These are phyloP conservation scores for Glaciozyma martinii DNA, from an alignment of 768 basidiomycete genomes.

Conservation along the genomic window DNA sequence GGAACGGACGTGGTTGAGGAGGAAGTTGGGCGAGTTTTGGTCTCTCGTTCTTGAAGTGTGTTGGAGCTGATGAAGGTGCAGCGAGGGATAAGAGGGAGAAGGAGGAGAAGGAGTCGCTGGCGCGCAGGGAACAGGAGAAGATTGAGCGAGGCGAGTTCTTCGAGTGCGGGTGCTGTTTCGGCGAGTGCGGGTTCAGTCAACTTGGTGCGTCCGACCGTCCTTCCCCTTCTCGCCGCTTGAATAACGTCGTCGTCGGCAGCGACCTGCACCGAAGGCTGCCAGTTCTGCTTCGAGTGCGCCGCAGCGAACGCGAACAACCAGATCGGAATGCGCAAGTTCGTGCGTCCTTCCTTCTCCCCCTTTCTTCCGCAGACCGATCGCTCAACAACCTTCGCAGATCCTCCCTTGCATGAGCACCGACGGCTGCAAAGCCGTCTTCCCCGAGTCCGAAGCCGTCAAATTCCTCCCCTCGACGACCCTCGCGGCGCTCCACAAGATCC, in stretches of 20 bases:
- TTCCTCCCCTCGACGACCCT: constrained; percentile 21
- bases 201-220: constrained; percentile 3
- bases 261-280: constrained; percentile 27
- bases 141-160: constrained; percentile 19
- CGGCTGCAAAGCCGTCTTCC: constrained; percentile 27
- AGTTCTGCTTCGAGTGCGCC: constrained; percentile 32
- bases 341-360: neutral
- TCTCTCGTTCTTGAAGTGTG: neutral
- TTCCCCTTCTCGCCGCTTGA: neutral
- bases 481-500: constrained; percentile 30
- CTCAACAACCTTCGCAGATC: no score
- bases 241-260: neutral
- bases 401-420: constrained; percentile 29
- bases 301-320: constrained; percentile 16
- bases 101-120: neutral
- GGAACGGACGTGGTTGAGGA: neutral
- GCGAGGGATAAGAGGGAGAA: neutral
- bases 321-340: constrained; percentile 29
- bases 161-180: constrained; percentile 35
- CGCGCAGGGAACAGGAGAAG: neutral
- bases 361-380: neutral
- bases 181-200: constrained; percentile 17
- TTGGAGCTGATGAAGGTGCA: neutral
- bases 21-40: neutral
- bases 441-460: constrained; percentile 11